Base-by-base conservation (phyloP, 306 rosid species). In the Rosa rugosa region DNA sequence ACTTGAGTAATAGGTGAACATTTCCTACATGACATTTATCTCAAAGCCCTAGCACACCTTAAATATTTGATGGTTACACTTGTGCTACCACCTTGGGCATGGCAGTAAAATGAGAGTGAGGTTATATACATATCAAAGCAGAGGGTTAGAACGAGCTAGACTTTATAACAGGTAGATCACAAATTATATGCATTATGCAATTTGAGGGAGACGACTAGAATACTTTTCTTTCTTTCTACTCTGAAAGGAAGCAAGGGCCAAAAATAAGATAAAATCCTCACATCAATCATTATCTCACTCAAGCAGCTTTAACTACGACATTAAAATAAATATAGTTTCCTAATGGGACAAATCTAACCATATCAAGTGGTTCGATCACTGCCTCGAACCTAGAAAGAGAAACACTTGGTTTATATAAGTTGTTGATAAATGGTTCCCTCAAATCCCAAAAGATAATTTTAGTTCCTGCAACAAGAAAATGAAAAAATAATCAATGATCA, bases 371-470 rank as follows among this genome's bases (percentile, higher is more conserved):
- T 75, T 90, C 99, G 14, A 90, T 87, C 72, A 95, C 84, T 40
- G 91, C 93, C 78, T 95, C 99, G 71, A 95, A 80, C 78, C 99
- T 88, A 75, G 91, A 87, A 46, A 82, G 91, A 69, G 91, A 77
- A 77, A 91, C 97, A 81, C 88, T 91, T 40, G 96, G 91, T 82
- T 93, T 95, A 81, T 93, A 95, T 57, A 95, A 89, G 80, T 88
- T 90, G 56, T 93, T 91, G n/a, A 95, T 86, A 82, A 93, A 89
- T 64, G 92, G 96, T 65, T 86, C 97, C 88, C 92, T 91, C 83
- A 93, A 85, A 90, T 93, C 99, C 87, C 94, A 90, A 88, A 95
- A 95, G 84, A 95, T 69, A 41, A 95, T 95, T 86, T 95, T 95
- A 78, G 99, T 95, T 88, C 98, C 99, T 95, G 96, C 83, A 87